Conservation (phyloP, 192 early-diverging fungal species). For the Rhizophagus clarus region DNA sequence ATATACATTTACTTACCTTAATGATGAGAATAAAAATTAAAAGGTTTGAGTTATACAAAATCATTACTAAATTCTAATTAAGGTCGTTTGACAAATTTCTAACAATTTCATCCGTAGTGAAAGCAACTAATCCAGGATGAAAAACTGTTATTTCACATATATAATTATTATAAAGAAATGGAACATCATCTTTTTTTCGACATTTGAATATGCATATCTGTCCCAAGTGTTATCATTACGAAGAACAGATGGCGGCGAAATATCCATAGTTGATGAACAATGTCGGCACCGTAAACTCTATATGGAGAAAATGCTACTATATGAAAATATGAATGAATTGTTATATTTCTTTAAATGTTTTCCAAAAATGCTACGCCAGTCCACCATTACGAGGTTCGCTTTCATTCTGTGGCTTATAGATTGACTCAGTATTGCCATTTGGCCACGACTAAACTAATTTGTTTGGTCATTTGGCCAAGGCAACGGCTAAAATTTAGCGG, state of each 20-base stretch:
- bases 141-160: slow-evolving; percentile 11
- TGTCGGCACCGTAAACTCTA: too few relatives aligned
- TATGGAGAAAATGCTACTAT: too few relatives aligned
- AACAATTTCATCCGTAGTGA: not conserved
- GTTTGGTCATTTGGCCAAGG: too few relatives aligned
- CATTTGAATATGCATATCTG: slow-evolving; percentile 9
- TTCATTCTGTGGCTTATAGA: too few relatives aligned
- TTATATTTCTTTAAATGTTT: too few relatives aligned
- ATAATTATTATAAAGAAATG: not conserved
- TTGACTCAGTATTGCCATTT: too few relatives aligned
- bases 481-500: too few relatives aligned
- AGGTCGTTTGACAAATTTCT: slow-evolving; percentile 2
- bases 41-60: slow-evolving; percentile 19
- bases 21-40: slow-evolving; percentile 3
- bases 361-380: too few relatives aligned
- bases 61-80: not conserved
- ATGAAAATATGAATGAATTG: too few relatives aligned
- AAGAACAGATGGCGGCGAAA: not conserved
- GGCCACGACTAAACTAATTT: too few relatives aligned
- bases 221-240: not conserved
- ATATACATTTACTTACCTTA: slow-evolving; percentile 7
- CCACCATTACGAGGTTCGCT: too few relatives aligned
- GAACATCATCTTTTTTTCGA: slow-evolving; percentile 10
- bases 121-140: slow-evolving; percentile 10
- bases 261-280: not conserved